Evolutionary conservation across 768 basidiomycete genomes (phyloP).

Genomic region (Lyophyllum shimeji): DNA sequence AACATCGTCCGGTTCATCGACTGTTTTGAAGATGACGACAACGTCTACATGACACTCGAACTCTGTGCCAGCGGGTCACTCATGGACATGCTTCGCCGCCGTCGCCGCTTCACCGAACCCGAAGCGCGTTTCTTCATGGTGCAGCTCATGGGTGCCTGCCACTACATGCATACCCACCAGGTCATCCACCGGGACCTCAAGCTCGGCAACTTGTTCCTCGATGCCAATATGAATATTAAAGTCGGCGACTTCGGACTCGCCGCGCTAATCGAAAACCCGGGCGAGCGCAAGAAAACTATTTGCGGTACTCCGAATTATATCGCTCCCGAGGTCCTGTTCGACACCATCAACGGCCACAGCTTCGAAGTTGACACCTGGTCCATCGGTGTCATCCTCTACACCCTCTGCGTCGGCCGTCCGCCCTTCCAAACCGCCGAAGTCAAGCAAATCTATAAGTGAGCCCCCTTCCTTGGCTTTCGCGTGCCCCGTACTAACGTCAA

Average conservation of each 20-base stretch:
- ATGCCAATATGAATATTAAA: constrained; percentile 90
- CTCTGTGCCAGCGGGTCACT: constrained; percentile 87
- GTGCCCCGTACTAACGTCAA: constrained; percentile 3
- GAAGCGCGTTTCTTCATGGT: constrained; percentile 92
- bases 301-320: constrained; percentile 99
- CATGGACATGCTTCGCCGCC: constrained; percentile 88
- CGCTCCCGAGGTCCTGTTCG: constrained; percentile 95
- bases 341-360: constrained; percentile 93
- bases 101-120: constrained; percentile 86
- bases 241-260: constrained; percentile 98
- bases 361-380: constrained; percentile 99
- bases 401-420: constrained; percentile 89
- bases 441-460: constrained; percentile 91
- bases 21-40: constrained; percentile 93
- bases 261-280: constrained; percentile 93
- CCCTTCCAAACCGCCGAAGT: constrained; percentile 99
- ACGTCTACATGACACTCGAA: constrained; percentile 97
- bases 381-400: constrained; percentile 95
- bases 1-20: constrained; percentile 92
- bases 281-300: constrained; percentile 98
- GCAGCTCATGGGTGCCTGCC: constrained; percentile 93
- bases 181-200: constrained; percentile 98
- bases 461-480: not conserved
- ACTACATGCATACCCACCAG: constrained; percentile 96
- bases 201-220: constrained; percentile 92